phyloP scores from a whole-genome alignment of 1,284 basidiomycete species.

The Malassezia arunalokei region DNA sequence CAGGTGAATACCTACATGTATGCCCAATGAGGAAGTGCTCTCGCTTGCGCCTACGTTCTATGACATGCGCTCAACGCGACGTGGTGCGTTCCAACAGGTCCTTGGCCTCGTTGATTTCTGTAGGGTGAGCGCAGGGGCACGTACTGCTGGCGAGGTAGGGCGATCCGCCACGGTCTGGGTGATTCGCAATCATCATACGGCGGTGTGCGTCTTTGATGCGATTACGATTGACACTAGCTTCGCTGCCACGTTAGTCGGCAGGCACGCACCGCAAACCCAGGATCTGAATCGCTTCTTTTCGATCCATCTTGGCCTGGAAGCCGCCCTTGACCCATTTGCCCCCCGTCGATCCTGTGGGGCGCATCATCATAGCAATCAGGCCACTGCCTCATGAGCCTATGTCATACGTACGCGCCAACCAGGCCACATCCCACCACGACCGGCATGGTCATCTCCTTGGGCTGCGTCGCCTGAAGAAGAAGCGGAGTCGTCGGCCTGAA shows the following conservation, averaged over 20 bases:
- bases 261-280: slow-evolving; percentile 56
- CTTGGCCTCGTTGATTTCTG: slow-evolving; percentile 46
- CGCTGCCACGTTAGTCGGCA: slow-evolving; percentile 6
- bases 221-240: slow-evolving; percentile 26
- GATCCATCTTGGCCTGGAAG: slow-evolving; percentile 90
- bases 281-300: slow-evolving; percentile 78
- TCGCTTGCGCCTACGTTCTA: no score
- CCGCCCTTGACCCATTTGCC: slow-evolving; percentile 86
- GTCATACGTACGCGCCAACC: slow-evolving; percentile 22
- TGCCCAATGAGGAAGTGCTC: neutral
- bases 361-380: slow-evolving; percentile 25
- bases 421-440: slow-evolving; percentile 33
- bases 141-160: slow-evolving; percentile 82
- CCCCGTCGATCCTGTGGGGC: slow-evolving; percentile 44
- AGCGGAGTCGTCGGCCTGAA: slow-evolving; percentile 20
- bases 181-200: slow-evolving; percentile 55
- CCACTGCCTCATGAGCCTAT: slow-evolving; percentile 16
- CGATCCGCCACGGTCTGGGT: slow-evolving; percentile 87
- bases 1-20: slow-evolving; percentile 18
- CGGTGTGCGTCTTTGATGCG: slow-evolving; percentile 45
- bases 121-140: slow-evolving; percentile 4
- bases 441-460: slow-evolving; percentile 25
- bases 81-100: slow-evolving; percentile 38
- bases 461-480: slow-evolving; percentile 22
- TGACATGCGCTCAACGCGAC: slow-evolving; percentile 18